A percentile compares a stretch with the other conserved stretches of the same genome.
Conservation (phyloP, 2,329 filamentous ascomycete species). For the Dothideomycetes sp. region DNA sequence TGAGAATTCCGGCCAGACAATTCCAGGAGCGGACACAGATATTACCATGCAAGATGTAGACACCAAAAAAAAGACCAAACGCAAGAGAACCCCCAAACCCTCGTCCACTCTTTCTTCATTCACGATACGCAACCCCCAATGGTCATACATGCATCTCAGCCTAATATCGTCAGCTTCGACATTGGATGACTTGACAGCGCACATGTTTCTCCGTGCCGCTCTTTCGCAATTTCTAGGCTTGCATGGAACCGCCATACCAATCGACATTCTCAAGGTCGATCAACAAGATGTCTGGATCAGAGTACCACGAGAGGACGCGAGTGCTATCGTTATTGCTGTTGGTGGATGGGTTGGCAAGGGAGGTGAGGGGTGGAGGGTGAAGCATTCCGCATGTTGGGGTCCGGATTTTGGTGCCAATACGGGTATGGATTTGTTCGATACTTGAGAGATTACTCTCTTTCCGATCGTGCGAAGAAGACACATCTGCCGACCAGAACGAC, state of each 20-base stretch:
- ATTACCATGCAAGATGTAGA: not conserved
- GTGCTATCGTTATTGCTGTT: constrained; percentile 53
- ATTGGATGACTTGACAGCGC: constrained; percentile 54
- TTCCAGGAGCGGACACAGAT: not conserved
- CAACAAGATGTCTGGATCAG: constrained; percentile 54
- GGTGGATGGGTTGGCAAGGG: constrained; percentile 52
- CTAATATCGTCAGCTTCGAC: constrained; percentile 20
- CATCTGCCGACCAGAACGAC: too few species aligned
- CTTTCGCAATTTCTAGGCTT: constrained; percentile 61
- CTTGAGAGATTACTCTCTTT: too few species aligned
- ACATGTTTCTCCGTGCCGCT: constrained; percentile 54
- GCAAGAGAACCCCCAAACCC: constrained; percentile 5
- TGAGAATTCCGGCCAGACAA: too few species aligned
- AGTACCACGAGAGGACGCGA: constrained; percentile 52
- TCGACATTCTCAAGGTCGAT: constrained; percentile 61
- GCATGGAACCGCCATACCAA: constrained; percentile 55
- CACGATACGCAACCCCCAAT: constrained; percentile 31
- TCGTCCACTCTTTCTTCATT: constrained; percentile 22
- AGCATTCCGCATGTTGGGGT: constrained; percentile 55
- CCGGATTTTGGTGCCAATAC: constrained; percentile 45
- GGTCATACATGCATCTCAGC: constrained; percentile 35
- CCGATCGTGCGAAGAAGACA: too few species aligned
- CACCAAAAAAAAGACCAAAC: constrained; percentile 13
- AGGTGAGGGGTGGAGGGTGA: constrained; percentile 40
- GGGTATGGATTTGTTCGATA: constrained; percentile 43